Evolutionary conservation across 2,329 filamentous ascomycete species (phyloP).

Genomic region (Diaporthe eres): DNA sequence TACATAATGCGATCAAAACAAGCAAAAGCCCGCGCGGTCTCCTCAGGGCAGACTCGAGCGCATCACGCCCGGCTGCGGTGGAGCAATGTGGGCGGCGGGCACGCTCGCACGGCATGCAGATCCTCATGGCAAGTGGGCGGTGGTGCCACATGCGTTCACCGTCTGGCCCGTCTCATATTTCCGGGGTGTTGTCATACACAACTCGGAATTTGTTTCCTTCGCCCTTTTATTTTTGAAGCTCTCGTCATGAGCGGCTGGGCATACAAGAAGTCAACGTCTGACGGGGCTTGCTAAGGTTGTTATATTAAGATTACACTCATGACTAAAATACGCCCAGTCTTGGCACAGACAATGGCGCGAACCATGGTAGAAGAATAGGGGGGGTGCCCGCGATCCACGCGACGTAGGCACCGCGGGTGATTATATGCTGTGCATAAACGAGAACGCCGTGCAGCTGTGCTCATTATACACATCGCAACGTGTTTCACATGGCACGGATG

Average conservation of each 20-base stretch:
- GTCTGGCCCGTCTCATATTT: neutral
- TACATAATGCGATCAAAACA: no score
- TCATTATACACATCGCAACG: slow-evolving; percentile 1
- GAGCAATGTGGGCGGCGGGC: neutral
- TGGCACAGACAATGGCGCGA: neutral
- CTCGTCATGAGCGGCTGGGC: neutral
- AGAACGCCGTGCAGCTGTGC: neutral
- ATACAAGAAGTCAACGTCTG: neutral
- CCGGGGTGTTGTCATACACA: neutral
- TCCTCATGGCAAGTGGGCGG: slow-evolving; percentile 16
- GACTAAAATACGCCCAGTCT: neutral
- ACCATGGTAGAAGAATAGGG: slow-evolving; percentile 1
- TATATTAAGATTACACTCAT: neutral
- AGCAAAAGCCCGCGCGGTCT: neutral
- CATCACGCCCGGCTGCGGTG: neutral
- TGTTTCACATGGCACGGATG: slow-evolving; percentile 13
- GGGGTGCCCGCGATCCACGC: neutral
- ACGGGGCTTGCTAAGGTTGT: neutral
- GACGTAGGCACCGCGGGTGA: neutral
- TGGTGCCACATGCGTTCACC: slow-evolving; percentile 1
- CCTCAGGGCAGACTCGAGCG: neutral
- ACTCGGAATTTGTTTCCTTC: no score
- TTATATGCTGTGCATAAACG: slow-evolving; percentile 23
- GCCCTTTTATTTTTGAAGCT: neutral
- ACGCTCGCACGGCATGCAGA: slow-evolving; percentile 14